phyloP scores from a whole-genome alignment of 345 rosid genomes.

The Populus deltoides region DNA sequence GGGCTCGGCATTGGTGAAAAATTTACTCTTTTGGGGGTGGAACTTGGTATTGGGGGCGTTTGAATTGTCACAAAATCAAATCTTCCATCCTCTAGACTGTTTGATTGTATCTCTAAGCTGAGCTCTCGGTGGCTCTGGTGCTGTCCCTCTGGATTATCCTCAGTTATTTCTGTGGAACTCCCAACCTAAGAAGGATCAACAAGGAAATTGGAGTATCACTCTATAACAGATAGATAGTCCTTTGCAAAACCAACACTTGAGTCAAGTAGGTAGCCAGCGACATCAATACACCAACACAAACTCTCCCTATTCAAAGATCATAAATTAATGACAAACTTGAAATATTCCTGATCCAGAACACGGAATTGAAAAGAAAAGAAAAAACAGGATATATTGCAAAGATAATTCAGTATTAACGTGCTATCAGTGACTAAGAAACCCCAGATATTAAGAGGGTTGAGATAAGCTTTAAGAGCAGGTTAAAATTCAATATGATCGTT shows the following conservation, averaged over 20 bases:
- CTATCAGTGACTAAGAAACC: no score
- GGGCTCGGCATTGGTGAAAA: conserved; percentile 85
- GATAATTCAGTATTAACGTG: no score
- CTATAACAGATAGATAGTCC: no score
- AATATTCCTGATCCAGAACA: no score
- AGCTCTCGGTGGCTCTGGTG: conserved; percentile 33
- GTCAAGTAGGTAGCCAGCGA: not conserved
- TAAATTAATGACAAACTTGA: no score
- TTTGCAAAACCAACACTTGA: not conserved
- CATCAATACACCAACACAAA: no score
- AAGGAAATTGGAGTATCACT: not conserved
- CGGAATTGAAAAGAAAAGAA: no score
- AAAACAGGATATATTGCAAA: no score
- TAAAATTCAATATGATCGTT: no score
- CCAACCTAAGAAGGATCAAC: conserved; percentile 39
- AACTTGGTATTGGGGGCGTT: conserved; percentile 52
- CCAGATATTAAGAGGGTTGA: not conserved
- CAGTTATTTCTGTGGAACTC: conserved; percentile 58
- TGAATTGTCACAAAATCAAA: conserved; percentile 43
- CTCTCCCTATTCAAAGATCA: no score
- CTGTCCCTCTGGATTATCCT: conserved; percentile 39
- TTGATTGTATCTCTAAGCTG: conserved; percentile 45
- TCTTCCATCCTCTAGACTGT: conserved; percentile 32
- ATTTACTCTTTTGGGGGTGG: conserved; percentile 64
- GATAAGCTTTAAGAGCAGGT: no score